A percentile compares a stretch with the other conserved stretches of the same genome.
Evolutionary conservation across 2,329 filamentous ascomycete genomes (phyloP).

Genomic region (Xylaria sp.): DNA sequence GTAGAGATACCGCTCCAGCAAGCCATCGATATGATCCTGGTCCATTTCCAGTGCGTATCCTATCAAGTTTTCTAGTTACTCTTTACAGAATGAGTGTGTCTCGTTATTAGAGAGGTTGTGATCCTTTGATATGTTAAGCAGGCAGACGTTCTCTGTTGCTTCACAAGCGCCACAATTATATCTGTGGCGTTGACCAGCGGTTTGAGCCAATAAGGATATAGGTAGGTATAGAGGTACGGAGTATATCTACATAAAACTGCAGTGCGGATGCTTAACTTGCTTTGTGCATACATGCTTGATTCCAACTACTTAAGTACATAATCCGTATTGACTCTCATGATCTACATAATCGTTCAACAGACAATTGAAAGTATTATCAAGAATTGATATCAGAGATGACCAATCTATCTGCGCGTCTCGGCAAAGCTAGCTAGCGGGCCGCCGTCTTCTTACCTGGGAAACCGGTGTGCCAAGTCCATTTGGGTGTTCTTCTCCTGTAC

Average conservation of each 20-base stretch:
- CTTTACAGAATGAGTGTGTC: neutral
- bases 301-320: no score
- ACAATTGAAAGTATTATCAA: constrained; percentile 2
- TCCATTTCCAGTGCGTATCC: constrained; percentile 44
- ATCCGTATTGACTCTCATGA: no score
- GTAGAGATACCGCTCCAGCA: constrained; percentile 73
- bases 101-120: neutral
- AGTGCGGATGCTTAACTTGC: neutral
- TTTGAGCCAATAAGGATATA: neutral
- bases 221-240: no score
- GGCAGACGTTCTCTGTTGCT: neutral
- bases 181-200: neutral
- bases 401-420: constrained; percentile 5
- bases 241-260: neutral
- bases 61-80: neutral
- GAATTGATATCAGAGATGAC: neutral
- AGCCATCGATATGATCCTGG: constrained; percentile 64
- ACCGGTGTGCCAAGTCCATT: constrained; percentile 1
- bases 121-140: neutral
- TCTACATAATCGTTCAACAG: no score
- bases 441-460: constrained; percentile 2
- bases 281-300: neutral
- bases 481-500: neutral
- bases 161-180: constrained; percentile 1
- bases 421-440: neutral